Percentiles rank a stretch among this genome's conserved stretches.
These are phyloP conservation scores for Ogataea thermomethanolica DNA, from an alignment of 805 yeast species.

Conservation along the genomic window DNA sequence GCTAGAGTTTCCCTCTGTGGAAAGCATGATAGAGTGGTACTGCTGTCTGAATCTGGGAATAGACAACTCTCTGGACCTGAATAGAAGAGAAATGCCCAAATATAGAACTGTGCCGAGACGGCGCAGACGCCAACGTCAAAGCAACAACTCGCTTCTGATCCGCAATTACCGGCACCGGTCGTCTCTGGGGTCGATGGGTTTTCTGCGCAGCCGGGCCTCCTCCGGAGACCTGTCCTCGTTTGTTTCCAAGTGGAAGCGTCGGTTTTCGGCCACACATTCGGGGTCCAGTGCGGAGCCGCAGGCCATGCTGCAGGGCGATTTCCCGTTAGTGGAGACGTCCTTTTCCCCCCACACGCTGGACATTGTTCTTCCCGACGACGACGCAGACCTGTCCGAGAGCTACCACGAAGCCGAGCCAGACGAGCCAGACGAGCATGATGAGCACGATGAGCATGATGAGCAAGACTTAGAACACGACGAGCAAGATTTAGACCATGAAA, in stretches of 20 bases:
- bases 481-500: constrained; percentile 16
- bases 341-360: too few relatives aligned
- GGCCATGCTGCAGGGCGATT: too few relatives aligned
- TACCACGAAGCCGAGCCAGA: constrained; percentile 21
- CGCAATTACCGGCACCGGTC: constrained; percentile 12
- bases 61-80: constrained; percentile 75
- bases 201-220: constrained; percentile 14
- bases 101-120: constrained; percentile 81
- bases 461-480: not conserved
- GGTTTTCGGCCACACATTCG: constrained; percentile 7
- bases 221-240: constrained; percentile 14
- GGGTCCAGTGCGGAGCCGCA: too few relatives aligned
- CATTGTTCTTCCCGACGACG: not conserved
- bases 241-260: constrained; percentile 20
- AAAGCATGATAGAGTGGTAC: constrained; percentile 77
- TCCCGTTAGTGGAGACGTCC: too few relatives aligned
- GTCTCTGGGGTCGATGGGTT: constrained; percentile 27
- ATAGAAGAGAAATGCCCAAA: constrained; percentile 65
- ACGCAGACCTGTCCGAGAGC: constrained; percentile 13
- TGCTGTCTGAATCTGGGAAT: constrained; percentile 68
- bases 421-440: constrained; percentile 24
- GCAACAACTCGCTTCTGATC: constrained; percentile 14
- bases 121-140: constrained; percentile 41
- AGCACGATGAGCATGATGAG: constrained; percentile 25
- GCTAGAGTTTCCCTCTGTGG: constrained; percentile 57